Evolutionary conservation across 768 basidiomycete species (phyloP).

Genomic region (Daedalea quercina): DNA sequence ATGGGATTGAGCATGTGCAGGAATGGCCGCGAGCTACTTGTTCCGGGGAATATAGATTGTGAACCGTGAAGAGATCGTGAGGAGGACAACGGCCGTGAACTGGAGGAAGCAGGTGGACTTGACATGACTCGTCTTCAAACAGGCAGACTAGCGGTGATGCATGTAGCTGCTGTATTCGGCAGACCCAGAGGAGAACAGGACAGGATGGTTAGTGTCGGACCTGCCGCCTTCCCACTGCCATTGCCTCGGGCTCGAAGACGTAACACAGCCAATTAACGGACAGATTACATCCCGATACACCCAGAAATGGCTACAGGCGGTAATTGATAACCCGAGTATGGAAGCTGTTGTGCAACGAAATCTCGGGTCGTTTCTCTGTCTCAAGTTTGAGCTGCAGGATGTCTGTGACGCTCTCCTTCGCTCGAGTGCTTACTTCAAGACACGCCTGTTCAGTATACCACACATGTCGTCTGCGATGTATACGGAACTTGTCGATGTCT

Average conservation of each 20-base stretch:
- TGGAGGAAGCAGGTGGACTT: not conserved
- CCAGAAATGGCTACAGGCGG: not conserved
- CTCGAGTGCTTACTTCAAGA: not conserved
- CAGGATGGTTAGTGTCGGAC: not conserved
- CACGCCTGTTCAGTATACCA: not conserved
- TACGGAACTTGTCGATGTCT: slow-evolving; percentile 10
- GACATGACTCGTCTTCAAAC: slow-evolving; percentile 8
- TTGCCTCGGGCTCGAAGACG: slow-evolving; percentile 1
- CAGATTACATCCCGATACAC: no score
- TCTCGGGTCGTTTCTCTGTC: not conserved
- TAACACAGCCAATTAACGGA: no score
- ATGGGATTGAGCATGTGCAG: slow-evolving; percentile 81
- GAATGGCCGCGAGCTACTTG: slow-evolving; percentile 69
- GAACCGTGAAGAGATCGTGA: slow-evolving; percentile 24
- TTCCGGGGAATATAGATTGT: slow-evolving; percentile 29
- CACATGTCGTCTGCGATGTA: slow-evolving; percentile 1
- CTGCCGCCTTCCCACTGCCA: not conserved
- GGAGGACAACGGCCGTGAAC: slow-evolving; percentile 7
- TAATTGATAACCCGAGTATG: no score
- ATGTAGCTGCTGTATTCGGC: not conserved
- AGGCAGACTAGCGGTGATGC: not conserved
- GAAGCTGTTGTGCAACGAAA: no score
- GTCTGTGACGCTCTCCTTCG: not conserved
- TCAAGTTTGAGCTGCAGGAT: slow-evolving; percentile 2
- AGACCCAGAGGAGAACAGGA: not conserved